These are phyloP conservation scores for Capronia epimyces DNA, from an alignment of 2,329 filamentous ascomycete species.

Conservation along the genomic window DNA sequence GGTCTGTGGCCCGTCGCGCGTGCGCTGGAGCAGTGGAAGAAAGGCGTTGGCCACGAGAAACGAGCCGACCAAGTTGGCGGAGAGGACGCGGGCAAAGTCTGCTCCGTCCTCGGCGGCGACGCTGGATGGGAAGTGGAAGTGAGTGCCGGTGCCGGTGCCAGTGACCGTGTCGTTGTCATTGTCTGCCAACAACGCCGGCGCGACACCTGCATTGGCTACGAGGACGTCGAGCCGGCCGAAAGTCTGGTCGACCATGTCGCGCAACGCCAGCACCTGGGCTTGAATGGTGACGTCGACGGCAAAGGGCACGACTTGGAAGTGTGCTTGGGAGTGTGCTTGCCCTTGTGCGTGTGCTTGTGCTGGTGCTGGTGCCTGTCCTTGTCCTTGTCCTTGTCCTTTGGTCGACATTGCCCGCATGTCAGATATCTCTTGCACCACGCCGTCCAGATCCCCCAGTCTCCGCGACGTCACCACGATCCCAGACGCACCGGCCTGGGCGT, in stretches of 20 bases:
- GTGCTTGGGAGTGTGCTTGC: neutral
- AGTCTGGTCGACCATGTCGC: constrained; percentile 25
- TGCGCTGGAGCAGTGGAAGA: neutral
- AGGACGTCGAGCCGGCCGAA: constrained; percentile 64
- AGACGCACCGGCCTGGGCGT: neutral
- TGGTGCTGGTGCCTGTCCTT: no score
- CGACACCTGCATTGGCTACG: constrained; percentile 79
- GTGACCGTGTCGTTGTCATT: neutral
- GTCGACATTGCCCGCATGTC: no score
- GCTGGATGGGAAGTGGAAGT: neutral
- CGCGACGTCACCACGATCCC: neutral
- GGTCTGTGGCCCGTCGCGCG: neutral
- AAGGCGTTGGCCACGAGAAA: neutral
- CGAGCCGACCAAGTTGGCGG: neutral
- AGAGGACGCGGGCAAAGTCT: neutral
- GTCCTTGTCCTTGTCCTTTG: no score
- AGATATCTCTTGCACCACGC: neutral
- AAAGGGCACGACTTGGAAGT: neutral
- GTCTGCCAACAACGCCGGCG: constrained; percentile 3
- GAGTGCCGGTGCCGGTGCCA: neutral
- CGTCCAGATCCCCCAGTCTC: neutral
- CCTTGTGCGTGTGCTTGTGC: no score
- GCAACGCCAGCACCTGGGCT: neutral
- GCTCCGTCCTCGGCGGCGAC: neutral
- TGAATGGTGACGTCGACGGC: neutral